A percentile compares a stretch with the other conserved stretches of the same genome.
Evolutionary conservation across 345 rosid species (phyloP).

Genomic region (Mallotus nudiflorus): DNA sequence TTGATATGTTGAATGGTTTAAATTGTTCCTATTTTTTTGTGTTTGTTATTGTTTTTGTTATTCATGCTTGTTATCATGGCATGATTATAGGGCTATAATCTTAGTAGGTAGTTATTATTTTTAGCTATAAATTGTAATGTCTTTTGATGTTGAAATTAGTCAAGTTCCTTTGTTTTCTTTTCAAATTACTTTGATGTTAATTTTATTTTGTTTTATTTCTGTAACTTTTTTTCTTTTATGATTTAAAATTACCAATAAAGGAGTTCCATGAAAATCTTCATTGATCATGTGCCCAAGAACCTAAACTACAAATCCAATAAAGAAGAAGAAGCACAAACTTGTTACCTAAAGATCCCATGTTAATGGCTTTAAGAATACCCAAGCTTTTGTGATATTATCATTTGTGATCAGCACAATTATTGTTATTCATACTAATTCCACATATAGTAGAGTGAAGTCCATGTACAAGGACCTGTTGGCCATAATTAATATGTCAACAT

Average conservation of each 20-base stretch:
- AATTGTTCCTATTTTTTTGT: too few relatives aligned
- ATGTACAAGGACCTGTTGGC: slow-evolving; percentile 23
- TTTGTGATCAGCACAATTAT: background rate
- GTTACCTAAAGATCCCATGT: slow-evolving; percentile 60
- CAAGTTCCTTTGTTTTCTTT: too few relatives aligned
- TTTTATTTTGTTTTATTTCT: too few relatives aligned
- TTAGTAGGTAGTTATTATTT: too few relatives aligned
- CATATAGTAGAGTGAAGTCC: slow-evolving; percentile 50
- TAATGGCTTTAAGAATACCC: slow-evolving; percentile 72
- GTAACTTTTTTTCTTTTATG: too few relatives aligned
- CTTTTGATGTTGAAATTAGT: too few relatives aligned
- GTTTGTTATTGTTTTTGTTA: too few relatives aligned
- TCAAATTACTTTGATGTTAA: too few relatives aligned
- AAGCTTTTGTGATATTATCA: slow-evolving; percentile 17
- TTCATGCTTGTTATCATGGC: too few relatives aligned
- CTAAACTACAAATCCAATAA: slow-evolving; percentile 6
- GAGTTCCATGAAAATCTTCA: slow-evolving; percentile 9
- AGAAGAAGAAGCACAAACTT: slow-evolving; percentile 45
- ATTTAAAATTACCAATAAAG: background rate
- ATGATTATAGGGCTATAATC: too few relatives aligned
- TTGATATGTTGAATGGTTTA: too few relatives aligned
- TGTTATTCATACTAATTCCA: background rate
- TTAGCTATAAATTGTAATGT: too few relatives aligned
- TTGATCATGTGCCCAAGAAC: slow-evolving; percentile 12
- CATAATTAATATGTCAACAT: slow-evolving; percentile 10